Percentiles rank a stretch among this genome's conserved stretches.
phyloP scores from a whole-genome alignment of 129 eudicot genomes.

The Flaveria ramosissima region DNA sequence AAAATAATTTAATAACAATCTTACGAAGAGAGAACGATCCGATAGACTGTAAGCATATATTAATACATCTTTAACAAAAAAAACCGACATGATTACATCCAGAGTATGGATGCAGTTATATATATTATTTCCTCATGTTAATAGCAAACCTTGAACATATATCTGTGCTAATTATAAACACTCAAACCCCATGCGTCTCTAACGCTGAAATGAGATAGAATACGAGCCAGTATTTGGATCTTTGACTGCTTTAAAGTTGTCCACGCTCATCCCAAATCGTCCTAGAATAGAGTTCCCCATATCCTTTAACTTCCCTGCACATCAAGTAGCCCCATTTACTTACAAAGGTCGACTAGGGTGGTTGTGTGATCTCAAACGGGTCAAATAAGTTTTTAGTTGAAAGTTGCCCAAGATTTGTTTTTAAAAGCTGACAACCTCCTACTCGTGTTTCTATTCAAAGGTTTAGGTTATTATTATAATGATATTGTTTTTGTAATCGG shows the following conservation, averaged over 20 bases:
- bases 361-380: neutral
- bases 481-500: too few relatives aligned
- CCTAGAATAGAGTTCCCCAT: constrained; percentile 89
- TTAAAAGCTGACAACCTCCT: neutral
- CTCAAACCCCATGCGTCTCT: constrained; percentile 7
- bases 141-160: neutral
- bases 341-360: neutral
- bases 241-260: constrained; percentile 90
- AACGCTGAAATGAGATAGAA: constrained; percentile 76
- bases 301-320: constrained; percentile 79
- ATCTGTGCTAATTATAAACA: neutral
- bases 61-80: too few relatives aligned
- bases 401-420: neutral
- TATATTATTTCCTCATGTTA: neutral
- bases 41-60: neutral
- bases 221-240: constrained; percentile 97
- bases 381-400: neutral
- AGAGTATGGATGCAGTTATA: neutral
- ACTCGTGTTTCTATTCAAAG: neutral
- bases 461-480: neutral
- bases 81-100: too few relatives aligned
- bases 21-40: neutral
- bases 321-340: neutral
- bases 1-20: too few relatives aligned
- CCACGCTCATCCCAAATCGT: constrained; percentile 94